A percentile compares a stretch with the other conserved stretches of the same genome.
Evolutionary conservation across 192 early-diverging fungal species (phyloP).

Genomic region (Umbelopsis vinacea): DNA sequence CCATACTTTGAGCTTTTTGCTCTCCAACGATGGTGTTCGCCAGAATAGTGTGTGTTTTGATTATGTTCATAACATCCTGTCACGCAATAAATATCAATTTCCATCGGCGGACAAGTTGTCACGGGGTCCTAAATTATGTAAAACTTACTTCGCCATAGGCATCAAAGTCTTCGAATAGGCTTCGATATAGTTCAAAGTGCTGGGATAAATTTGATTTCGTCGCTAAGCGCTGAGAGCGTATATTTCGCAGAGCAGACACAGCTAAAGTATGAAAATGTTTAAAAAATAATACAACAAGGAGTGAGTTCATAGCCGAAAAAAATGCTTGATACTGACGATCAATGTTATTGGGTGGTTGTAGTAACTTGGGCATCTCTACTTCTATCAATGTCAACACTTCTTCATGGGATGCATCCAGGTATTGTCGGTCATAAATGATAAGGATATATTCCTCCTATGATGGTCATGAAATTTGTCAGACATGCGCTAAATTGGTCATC

Average conservation of each 20-base stretch:
- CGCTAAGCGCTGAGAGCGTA: background rate
- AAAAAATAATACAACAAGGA: no score
- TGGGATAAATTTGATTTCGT: constrained; percentile 14
- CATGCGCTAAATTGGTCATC: background rate
- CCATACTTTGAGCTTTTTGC: constrained; percentile 52
- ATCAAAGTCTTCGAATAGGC: constrained; percentile 39
- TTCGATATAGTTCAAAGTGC: constrained; percentile 22
- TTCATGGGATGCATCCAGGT: constrained; percentile 47
- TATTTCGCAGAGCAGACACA: background rate
- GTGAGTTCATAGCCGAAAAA: no score
- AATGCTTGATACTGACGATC: background rate
- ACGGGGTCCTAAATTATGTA: no score
- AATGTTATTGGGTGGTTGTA: constrained; percentile 11
- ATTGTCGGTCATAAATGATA: constrained; percentile 56
- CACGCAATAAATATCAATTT: constrained; percentile 30
- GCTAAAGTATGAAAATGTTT: background rate
- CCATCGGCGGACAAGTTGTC: constrained; percentile 13
- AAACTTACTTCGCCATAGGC: constrained; percentile 35
- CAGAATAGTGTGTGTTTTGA: constrained; percentile 39
- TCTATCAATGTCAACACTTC: constrained; percentile 50
- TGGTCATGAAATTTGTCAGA: background rate
- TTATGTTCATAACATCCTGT: constrained; percentile 38
- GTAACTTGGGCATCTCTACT: constrained; percentile 35
- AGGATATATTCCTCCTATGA: constrained; percentile 55
- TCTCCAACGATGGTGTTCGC: constrained; percentile 50